These are phyloP conservation scores for Nitzschia sp. DNA, from an alignment of 108 stramenopile species.

Conservation along the genomic window DNA sequence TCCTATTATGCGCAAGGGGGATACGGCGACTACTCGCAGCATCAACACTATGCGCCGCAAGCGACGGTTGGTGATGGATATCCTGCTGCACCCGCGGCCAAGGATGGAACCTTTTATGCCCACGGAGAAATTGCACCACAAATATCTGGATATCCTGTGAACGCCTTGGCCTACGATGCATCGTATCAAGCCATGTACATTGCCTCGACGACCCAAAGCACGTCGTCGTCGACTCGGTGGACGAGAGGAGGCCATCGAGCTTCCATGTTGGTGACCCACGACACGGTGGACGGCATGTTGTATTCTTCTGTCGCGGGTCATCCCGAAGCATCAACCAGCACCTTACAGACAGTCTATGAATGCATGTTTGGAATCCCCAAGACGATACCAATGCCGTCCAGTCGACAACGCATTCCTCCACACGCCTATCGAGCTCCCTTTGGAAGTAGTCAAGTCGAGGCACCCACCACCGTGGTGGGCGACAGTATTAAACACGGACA, in stretches of 20 bases:
- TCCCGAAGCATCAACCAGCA: slow-evolving; percentile 54
- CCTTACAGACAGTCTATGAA: slow-evolving; percentile 47
- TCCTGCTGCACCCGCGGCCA: background rate
- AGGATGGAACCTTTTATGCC: slow-evolving; percentile 26
- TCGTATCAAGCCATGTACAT: slow-evolving; percentile 57
- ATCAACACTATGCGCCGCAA: background rate
- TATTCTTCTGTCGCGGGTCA: slow-evolving; percentile 79
- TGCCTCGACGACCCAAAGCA: slow-evolving; percentile 57
- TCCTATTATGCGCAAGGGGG: background rate
- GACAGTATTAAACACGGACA: slow-evolving; percentile 15
- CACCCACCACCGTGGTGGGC: background rate
- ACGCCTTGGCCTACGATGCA: slow-evolving; percentile 49
- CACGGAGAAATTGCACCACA: slow-evolving; percentile 31
- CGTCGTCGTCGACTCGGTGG: slow-evolving; percentile 5
- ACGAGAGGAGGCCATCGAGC: slow-evolving; percentile 25
- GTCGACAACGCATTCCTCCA: slow-evolving; percentile 40
- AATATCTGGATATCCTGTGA: slow-evolving; percentile 46
- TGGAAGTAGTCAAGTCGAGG: slow-evolving; percentile 31
- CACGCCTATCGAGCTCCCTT: slow-evolving; percentile 67
- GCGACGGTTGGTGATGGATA: background rate
- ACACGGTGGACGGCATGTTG: slow-evolving; percentile 43
- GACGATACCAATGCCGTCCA: slow-evolving; percentile 1
- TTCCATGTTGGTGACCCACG: slow-evolving; percentile 34
- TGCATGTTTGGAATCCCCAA: slow-evolving; percentile 50
- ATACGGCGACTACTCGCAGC: background rate